Conservation (phyloP, 495 filamentous ascomycete species). For the Aspergillus cristatus region DNA sequence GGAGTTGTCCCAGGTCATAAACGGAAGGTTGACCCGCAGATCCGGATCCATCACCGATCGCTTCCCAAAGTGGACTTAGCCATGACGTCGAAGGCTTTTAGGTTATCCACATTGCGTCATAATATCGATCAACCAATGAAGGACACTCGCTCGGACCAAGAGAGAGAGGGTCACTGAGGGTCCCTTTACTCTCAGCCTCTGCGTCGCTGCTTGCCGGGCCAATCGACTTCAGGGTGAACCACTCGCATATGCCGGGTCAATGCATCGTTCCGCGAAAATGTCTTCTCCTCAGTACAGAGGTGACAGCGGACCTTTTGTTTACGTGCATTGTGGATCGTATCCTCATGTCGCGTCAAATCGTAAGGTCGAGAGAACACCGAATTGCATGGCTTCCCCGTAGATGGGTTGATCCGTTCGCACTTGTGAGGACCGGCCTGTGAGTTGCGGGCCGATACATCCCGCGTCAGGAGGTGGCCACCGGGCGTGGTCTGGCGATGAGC, state of each 20-base stretch:
- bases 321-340: conserved; percentile 90
- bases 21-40: conserved; percentile 9
- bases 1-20: conserved; percentile 7
- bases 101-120: conserved; percentile 14
- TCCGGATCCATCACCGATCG: conserved; percentile 10
- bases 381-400: conserved; percentile 93
- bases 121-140: not conserved
- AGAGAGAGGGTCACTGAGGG: not conserved
- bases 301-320: conserved; percentile 96
- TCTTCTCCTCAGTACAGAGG: conserved; percentile 94
- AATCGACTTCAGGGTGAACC: conserved; percentile 78
- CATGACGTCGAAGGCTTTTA: conserved; percentile 22
- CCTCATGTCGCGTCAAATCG: conserved; percentile 93
- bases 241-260: conserved; percentile 88
- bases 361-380: conserved; percentile 95
- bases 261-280: conserved; percentile 86
- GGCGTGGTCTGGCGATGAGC: conserved; percentile 63
- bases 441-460: conserved; percentile 53
- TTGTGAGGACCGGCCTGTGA: conserved; percentile 83
- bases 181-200: conserved; percentile 27
- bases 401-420: conserved; percentile 88
- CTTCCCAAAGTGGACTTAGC: conserved; percentile 10
- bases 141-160: not conserved
- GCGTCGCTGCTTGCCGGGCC: conserved; percentile 55
- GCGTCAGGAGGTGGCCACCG: conserved; percentile 29